Evolutionary conservation across 768 basidiomycete genomes (phyloP), one percentile per base, ranked within the genome.

Genomic region (Pulveroboletus ravenelii): DNA sequence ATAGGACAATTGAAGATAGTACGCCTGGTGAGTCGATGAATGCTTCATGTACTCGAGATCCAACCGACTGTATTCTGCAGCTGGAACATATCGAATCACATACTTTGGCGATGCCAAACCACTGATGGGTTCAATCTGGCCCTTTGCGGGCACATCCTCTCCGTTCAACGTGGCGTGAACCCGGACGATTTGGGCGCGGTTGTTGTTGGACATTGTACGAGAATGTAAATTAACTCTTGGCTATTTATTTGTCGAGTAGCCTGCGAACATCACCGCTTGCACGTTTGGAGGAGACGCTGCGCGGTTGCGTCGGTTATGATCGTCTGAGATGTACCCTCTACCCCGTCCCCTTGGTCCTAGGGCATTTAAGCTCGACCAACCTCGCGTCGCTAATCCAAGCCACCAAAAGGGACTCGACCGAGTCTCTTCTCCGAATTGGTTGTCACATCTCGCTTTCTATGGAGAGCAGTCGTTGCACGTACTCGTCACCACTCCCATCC

Each of bases 31-130:
- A 38, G 62, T 43, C 1, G n/a, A 42, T 14, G 23, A 3, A 3
- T 23, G 9, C 37, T 7, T 39, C 10, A 6, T 13, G 20, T 38
- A 8, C 9, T 29, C 8, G 3, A 10, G n/a, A 39, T 20, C 35
- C 53, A 1, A 52, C 8, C 3, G 9, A 10, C 15, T 7, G 5
- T 10, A 31, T 47, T 27, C 9, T 27, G 20, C 59, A 82, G 86
- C 78, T 27, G 87, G 88, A 29, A 81, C 76, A 5, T 90, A 89
- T 68, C 84, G 84, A 25, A 66, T 90, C 27, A 69, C 64, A 43
- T 90, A 90, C 65, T 82, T 79, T 53, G 89, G 87, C 9, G 87
- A 91, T 64, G 79, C 80, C n/a, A 90, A 89, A 70, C 74, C 81
- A 1, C 63, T 85, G 40, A 69, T 81, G 43, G 86, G 88, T 7